Evolutionary conservation across 768 basidiomycete genomes (phyloP).

Genomic region (Trametes elegans): DNA sequence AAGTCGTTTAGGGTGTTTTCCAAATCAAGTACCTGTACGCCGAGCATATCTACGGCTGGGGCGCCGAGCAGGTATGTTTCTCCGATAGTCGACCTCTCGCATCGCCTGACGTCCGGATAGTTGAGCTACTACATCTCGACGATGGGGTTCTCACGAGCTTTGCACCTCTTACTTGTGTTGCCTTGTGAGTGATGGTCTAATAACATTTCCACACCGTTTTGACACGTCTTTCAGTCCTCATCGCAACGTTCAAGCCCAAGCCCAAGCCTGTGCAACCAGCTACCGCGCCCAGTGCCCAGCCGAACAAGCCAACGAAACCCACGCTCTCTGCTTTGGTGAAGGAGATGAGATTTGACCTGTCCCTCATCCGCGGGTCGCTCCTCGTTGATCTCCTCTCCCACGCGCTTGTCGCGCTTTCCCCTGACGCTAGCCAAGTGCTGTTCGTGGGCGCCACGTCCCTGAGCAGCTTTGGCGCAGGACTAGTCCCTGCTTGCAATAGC

Average conservation of each 20-base stretch:
- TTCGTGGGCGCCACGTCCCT: slow-evolving; percentile 63
- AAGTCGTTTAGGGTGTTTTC: slow-evolving; percentile 53
- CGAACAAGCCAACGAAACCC: slow-evolving; percentile 38
- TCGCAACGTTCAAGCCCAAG: slow-evolving; percentile 57
- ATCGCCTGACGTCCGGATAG: slow-evolving; percentile 29
- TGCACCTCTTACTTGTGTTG: slow-evolving; percentile 64
- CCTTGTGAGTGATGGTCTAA: slow-evolving; percentile 48
- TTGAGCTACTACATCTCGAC: slow-evolving; percentile 76
- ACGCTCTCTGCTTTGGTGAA: slow-evolving; percentile 50
- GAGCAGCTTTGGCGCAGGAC: slow-evolving; percentile 64
- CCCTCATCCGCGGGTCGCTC: slow-evolving; percentile 62
- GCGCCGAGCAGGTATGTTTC: slow-evolving; percentile 47
- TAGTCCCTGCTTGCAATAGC: slow-evolving; percentile 68
- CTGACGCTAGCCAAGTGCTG: slow-evolving; percentile 38
- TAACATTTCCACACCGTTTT: slow-evolving; percentile 15
- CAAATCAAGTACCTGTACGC: slow-evolving; percentile 79
- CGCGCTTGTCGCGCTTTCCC: slow-evolving; percentile 52
- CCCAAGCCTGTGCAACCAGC: slow-evolving; percentile 18
- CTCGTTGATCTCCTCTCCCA: slow-evolving; percentile 68
- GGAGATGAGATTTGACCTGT: slow-evolving; percentile 68
- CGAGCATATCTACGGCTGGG: slow-evolving; percentile 69
- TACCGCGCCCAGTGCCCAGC: slow-evolving; percentile 11
- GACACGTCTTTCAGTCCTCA: slow-evolving; percentile 48
- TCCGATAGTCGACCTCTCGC: neutral
- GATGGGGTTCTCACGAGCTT: slow-evolving; percentile 60